Conservation (phyloP, 495 filamentous ascomycete species). For the Talaromyces proteolyticus region DNA sequence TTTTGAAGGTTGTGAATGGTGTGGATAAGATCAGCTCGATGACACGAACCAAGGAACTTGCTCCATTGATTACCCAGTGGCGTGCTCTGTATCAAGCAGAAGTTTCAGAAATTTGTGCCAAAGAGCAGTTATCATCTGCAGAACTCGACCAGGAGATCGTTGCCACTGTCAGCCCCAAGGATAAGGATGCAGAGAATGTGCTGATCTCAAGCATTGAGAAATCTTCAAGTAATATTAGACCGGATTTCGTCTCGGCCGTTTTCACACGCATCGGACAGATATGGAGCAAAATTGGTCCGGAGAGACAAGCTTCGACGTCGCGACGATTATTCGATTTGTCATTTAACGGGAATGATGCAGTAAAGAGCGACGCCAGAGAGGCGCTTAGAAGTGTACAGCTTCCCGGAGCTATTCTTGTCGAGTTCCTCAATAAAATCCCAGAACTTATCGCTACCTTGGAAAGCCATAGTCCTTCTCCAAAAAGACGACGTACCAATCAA, state of each 20-base stretch:
- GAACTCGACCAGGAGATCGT: slow-evolving; percentile 56
- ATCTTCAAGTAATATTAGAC: slow-evolving; percentile 34
- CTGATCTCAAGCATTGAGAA: slow-evolving; percentile 48
- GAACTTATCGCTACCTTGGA: slow-evolving; percentile 54
- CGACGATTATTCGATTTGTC: slow-evolving; percentile 54
- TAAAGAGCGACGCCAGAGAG: slow-evolving; percentile 54
- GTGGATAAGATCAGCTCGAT: slow-evolving; percentile 60
- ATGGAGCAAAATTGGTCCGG: slow-evolving; percentile 65
- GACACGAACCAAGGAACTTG: slow-evolving; percentile 62
- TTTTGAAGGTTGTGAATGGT: slow-evolving; percentile 66
- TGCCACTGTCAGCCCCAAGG: slow-evolving; percentile 57
- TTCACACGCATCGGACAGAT: slow-evolving; percentile 60
- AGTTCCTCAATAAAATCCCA: slow-evolving; percentile 65
- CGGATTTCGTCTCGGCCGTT: slow-evolving; percentile 49
- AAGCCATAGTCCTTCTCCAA: slow-evolving; percentile 58
- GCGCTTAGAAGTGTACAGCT: slow-evolving; percentile 63
- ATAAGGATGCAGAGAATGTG: slow-evolving; percentile 57
- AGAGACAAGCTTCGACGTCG: slow-evolving; percentile 52
- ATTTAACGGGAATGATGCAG: slow-evolving; percentile 21
- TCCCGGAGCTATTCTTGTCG: slow-evolving; percentile 60
- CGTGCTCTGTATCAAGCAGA: slow-evolving; percentile 36
- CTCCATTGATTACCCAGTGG: slow-evolving; percentile 67
- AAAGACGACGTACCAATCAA: slow-evolving; percentile 70
- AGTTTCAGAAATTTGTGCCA: slow-evolving; percentile 36
- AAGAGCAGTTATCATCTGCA: slow-evolving; percentile 54